Percentiles rank a stretch among this genome's conserved stretches.
Conservation (phyloP, 345 rosid species). For the Geranium rotundifolium region DNA sequence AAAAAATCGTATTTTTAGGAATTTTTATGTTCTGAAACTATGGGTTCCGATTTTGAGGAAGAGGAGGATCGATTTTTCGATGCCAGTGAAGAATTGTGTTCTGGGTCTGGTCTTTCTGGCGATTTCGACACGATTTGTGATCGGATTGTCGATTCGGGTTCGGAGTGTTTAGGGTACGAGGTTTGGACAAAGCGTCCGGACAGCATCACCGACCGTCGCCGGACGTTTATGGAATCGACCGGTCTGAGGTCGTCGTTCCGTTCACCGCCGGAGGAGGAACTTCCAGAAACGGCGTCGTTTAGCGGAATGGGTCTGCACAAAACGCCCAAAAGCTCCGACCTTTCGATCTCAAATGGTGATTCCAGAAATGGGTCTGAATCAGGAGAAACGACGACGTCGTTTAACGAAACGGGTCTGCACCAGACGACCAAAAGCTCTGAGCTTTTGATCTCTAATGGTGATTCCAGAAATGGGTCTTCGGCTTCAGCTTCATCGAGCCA, state of each 20-base stretch:
- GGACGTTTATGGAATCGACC: slow-evolving; percentile 15
- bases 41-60: slow-evolving; percentile 9
- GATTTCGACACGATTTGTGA: neutral
- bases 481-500: too few species aligned
- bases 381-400: neutral
- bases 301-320: neutral
- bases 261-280: neutral
- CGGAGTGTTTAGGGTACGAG: slow-evolving; percentile 10
- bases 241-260: slow-evolving; percentile 1
- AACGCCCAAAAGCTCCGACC: neutral
- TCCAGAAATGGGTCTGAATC: neutral
- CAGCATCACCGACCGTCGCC: slow-evolving; percentile 10
- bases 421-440: neutral
- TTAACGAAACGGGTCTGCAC: neutral
- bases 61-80: slow-evolving; percentile 14
- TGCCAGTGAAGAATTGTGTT: slow-evolving; percentile 15
- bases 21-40: neutral
- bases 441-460: too few species aligned
- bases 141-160: slow-evolving; percentile 13
- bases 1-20: too few species aligned
- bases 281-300: neutral
- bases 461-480: too few species aligned
- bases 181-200: slow-evolving; percentile 11
- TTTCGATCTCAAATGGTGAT: too few species aligned
- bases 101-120: slow-evolving; percentile 1